Percentiles rank a stretch among this genome's conserved stretches.
These are phyloP conservation scores for Daedalea quercina DNA, from an alignment of 768 basidiomycete species.

Conservation along the genomic window DNA sequence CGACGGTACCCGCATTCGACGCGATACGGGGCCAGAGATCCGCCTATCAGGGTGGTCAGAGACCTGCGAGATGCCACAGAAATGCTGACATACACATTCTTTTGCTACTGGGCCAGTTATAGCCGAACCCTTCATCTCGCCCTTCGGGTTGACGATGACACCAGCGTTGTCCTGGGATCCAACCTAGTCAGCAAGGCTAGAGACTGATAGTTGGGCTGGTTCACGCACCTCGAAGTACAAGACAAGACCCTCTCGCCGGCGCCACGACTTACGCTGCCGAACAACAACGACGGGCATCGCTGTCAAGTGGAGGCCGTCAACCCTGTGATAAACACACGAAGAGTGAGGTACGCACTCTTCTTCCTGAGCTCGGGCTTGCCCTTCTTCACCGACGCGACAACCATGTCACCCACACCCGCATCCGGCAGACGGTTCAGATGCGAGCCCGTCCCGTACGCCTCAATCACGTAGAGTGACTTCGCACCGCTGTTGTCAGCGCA, in stretches of 20 bases:
- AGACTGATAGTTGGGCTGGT: not conserved
- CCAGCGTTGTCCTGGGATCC: slow-evolving; percentile 78
- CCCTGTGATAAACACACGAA: not conserved
- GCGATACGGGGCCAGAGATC: slow-evolving; percentile 99
- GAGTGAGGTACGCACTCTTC: slow-evolving; percentile 74
- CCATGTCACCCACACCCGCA: slow-evolving; percentile 92
- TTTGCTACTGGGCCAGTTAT: slow-evolving; percentile 98
- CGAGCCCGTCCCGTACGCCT: slow-evolving; percentile 93
- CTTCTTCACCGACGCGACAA: slow-evolving; percentile 97
- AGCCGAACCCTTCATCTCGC: slow-evolving; percentile 99
- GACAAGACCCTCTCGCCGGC: slow-evolving; percentile 96
- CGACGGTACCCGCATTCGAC: slow-evolving; percentile 97
- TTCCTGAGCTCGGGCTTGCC: slow-evolving; percentile 99
- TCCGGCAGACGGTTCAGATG: slow-evolving; percentile 97
- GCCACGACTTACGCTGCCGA: slow-evolving; percentile 98
- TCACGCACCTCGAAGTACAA: slow-evolving; percentile 86
- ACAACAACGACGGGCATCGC: slow-evolving; percentile 97
- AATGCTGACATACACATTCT: slow-evolving; percentile 77
- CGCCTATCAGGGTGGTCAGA: slow-evolving; percentile 42
- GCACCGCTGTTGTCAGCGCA: slow-evolving; percentile 99
- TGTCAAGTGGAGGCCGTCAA: slow-evolving; percentile 25
- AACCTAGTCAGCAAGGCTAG: not conserved
- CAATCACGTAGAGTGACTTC: slow-evolving; percentile 91
- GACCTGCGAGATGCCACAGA: not conserved
- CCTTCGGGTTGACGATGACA: slow-evolving; percentile 97